These are phyloP conservation scores for Calonectria fujianensis DNA, from an alignment of 2,329 filamentous ascomycete genomes.

Conservation along the genomic window DNA sequence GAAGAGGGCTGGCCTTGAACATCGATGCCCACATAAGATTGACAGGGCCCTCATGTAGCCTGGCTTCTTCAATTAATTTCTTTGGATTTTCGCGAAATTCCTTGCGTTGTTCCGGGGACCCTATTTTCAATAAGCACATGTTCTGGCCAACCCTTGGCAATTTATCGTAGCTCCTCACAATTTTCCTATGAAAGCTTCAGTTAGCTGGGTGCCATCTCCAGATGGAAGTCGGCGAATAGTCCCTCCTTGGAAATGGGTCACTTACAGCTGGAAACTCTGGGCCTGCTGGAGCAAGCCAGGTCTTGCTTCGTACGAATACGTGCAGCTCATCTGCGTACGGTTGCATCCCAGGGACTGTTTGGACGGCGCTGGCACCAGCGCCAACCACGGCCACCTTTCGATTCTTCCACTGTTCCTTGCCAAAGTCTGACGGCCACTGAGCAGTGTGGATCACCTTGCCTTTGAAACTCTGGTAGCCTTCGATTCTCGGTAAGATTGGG, in stretches of 20 bases:
- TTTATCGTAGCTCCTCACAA: neutral
- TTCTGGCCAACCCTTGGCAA: accelerated
- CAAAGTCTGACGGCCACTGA: constrained; percentile 10
- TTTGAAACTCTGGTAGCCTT: constrained; percentile 1
- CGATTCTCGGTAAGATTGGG: neutral
- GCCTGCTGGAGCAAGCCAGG: constrained; percentile 9
- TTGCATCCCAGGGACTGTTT: constrained; percentile 11
- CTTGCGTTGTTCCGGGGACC: neutral
- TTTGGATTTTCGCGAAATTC: constrained; percentile 15
- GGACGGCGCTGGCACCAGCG: neutral
- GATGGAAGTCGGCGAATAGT: neutral
- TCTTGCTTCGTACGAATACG: constrained; percentile 12
- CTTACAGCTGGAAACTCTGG: neutral
- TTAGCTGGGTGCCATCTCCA: neutral
- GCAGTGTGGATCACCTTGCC: constrained; percentile 6
- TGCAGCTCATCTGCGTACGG: neutral
- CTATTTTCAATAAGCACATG: neutral
- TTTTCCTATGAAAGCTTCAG: neutral
- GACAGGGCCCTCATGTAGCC: neutral
- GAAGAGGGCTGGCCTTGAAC: constrained; percentile 12
- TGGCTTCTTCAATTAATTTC: neutral
- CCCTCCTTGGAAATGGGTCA: too few species aligned
- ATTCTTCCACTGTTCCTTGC: constrained; percentile 18
- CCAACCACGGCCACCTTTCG: constrained; percentile 11
- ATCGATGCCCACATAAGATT: constrained; percentile 14